A percentile compares a stretch with the other conserved stretches of the same genome.
Conservation (phyloP, 2,329 filamentous ascomycete genomes). For the Aspergillus pseudonomiae region DNA sequence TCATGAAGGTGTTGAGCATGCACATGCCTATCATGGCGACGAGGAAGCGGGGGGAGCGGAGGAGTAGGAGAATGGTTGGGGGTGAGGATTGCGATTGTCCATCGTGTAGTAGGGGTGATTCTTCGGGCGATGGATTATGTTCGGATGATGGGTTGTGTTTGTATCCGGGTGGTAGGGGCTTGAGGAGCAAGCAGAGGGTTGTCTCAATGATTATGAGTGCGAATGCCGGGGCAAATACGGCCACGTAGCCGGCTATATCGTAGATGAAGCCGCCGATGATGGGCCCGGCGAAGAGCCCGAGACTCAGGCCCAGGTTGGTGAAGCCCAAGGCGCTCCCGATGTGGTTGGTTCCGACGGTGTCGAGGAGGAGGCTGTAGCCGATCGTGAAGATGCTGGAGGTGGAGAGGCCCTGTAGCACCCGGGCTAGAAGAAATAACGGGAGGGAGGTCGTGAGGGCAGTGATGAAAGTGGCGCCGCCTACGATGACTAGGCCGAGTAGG, state of each 20-base stretch:
- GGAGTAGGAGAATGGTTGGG: background rate
- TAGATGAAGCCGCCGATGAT: slow-evolving; percentile 70
- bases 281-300: slow-evolving; percentile 66
- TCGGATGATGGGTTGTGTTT: background rate
- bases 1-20: slow-evolving; percentile 15
- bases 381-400: slow-evolving; percentile 72
- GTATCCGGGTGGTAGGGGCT: background rate
- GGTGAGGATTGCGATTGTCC: slow-evolving; percentile 41
- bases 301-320: slow-evolving; percentile 59
- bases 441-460: slow-evolving; percentile 64
- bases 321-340: slow-evolving; percentile 52
- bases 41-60: slow-evolving; percentile 56
- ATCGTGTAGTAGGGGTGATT: background rate
- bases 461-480: slow-evolving; percentile 57
- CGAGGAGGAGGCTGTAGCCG: slow-evolving; percentile 67
- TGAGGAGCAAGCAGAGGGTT: slow-evolving; percentile 52
- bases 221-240: slow-evolving; percentile 33
- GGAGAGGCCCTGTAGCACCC: slow-evolving; percentile 68
- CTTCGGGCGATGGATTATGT: background rate
- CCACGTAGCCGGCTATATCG: slow-evolving; percentile 47
- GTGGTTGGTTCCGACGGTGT: slow-evolving; percentile 36
- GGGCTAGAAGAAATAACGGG: slow-evolving; percentile 60
- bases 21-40: slow-evolving; percentile 15
- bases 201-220: slow-evolving; percentile 53
- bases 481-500: slow-evolving; percentile 10